Conservation (phyloP, 176 grass and related monocot genomes). For the Dendrocalamus sinicus region DNA sequence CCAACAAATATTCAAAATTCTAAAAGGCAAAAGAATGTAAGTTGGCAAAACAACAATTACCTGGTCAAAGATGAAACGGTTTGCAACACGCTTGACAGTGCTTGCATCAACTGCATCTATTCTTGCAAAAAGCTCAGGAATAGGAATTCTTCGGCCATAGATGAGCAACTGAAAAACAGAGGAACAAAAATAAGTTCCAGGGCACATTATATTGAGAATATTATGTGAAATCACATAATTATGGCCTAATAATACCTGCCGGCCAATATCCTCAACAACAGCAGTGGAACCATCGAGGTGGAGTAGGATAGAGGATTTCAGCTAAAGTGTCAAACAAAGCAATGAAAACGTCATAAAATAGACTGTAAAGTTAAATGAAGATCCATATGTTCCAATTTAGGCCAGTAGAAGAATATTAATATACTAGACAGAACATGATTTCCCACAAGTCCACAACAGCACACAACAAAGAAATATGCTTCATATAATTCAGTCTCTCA, state of each 20-base stretch:
- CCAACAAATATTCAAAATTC: background rate
- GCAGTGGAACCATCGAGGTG: constrained; percentile 91
- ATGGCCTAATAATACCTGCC: constrained; percentile 62
- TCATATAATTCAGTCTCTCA: background rate
- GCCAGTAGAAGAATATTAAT: background rate
- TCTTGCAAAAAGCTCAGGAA: constrained; percentile 88
- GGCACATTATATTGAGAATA: constrained; percentile 2
- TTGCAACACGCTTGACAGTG: constrained; percentile 89
- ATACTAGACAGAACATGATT: constrained; percentile 22
- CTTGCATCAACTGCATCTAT: constrained; percentile 98
- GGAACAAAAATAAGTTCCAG: constrained; percentile 29
- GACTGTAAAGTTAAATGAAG: background rate
- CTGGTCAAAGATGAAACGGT: constrained; percentile 99
- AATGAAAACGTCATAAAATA: constrained; percentile 38
- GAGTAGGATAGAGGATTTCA: constrained; percentile 97
- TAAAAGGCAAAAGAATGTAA: background rate
- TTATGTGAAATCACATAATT: background rate
- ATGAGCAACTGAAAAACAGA: constrained; percentile 62
- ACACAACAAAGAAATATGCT: background rate
- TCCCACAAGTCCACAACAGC: background rate
- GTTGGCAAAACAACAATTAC: constrained; percentile 42
- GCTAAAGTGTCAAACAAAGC: constrained; percentile 55
- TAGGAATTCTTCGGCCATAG: constrained; percentile 95
- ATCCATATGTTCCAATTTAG: background rate
- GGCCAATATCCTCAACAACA: constrained; percentile 95